Evolutionary conservation across 495 filamentous ascomycete species (phyloP).

Genomic region (Neurospora sp.): DNA sequence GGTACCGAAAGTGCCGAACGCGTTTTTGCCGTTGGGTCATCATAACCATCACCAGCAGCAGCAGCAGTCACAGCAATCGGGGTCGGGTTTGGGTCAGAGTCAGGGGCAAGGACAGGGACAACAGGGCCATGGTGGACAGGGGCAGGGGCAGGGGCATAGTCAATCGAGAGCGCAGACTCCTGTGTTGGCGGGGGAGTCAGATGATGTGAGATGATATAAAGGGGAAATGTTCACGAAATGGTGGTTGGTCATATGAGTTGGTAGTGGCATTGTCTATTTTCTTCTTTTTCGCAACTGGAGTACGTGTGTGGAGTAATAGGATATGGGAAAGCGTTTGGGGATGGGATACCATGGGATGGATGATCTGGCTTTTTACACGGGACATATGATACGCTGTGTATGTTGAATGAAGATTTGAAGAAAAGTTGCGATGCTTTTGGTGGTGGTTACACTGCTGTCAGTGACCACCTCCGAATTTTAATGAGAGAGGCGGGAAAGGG

Average conservation of each 20-base stretch:
- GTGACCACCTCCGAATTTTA: neutral
- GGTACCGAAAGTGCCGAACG: constrained; percentile 16
- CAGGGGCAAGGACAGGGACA: neutral
- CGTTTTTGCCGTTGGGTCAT: constrained; percentile 10
- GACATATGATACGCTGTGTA: neutral
- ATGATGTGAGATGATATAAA: neutral
- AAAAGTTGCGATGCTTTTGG: neutral
- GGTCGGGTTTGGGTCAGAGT: neutral
- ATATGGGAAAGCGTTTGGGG: neutral
- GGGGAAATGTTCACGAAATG: neutral
- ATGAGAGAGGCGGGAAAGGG: neutral
- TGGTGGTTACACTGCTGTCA: neutral
- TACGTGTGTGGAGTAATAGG: neutral
- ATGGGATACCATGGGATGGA: neutral
- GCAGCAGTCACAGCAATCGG: neutral
- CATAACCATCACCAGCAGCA: constrained; percentile 1
- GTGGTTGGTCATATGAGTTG: neutral
- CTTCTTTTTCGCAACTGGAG: neutral
- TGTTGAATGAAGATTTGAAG: neutral
- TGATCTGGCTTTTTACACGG: neutral
- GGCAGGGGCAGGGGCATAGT: neutral
- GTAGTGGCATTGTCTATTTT: neutral
- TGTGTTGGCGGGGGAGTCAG: neutral
- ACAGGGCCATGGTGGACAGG: neutral
- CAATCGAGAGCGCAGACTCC: neutral